phyloP scores from a whole-genome alignment of 140 eudicot genomes.

The Senecio squalidus region DNA sequence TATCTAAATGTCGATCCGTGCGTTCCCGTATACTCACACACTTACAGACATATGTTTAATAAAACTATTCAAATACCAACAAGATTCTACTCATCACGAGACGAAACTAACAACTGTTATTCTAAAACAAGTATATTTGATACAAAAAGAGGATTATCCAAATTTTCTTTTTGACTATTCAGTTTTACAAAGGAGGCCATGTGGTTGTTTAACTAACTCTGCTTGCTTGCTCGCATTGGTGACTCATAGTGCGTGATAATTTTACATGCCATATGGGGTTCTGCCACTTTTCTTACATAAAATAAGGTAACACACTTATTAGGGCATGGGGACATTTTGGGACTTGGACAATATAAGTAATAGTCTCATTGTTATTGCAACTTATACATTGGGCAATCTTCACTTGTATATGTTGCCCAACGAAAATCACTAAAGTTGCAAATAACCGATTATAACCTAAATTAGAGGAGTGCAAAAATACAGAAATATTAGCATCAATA shows the following conservation, averaged over 20 bases:
- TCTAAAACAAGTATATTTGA: neutral
- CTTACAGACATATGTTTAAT: no score
- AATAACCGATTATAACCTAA: neutral
- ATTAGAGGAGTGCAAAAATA: no score
- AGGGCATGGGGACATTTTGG: slow-evolving; percentile 17
- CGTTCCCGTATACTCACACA: no score
- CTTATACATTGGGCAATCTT: slow-evolving; percentile 19
- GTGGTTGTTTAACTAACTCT: slow-evolving; percentile 35
- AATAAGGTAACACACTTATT: slow-evolving; percentile 10
- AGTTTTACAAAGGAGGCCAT: slow-evolving; percentile 45
- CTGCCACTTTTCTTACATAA: slow-evolving; percentile 17
- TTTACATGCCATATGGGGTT: slow-evolving; percentile 1
- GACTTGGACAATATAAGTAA: neutral
- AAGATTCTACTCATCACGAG: no score
- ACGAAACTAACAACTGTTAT: no score
- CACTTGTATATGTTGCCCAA: neutral
- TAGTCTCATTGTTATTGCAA: neutral
- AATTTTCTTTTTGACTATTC: slow-evolving; percentile 36
- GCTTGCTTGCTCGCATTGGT: slow-evolving; percentile 26
- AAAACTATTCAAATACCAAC: no score
- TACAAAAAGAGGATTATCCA: slow-evolving; percentile 12
- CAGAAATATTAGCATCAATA: no score
- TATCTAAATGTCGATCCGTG: no score
- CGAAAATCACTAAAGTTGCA: neutral
- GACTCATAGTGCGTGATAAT: neutral